Evolutionary conservation across 305 asterid species (phyloP).

Genomic region (Lippia alba): DNA sequence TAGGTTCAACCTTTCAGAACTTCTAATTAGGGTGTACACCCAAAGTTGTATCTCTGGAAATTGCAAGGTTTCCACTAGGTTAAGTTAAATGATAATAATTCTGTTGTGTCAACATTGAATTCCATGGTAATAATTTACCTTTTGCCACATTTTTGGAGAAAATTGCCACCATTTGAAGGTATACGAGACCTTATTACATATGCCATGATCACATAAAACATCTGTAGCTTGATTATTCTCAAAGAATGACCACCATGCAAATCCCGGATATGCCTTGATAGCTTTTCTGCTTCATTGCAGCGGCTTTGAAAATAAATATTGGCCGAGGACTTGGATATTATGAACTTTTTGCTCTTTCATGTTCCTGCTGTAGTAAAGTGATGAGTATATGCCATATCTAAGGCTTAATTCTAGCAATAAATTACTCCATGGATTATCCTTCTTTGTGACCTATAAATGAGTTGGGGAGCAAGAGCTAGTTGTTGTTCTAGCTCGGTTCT

Average conservation of each 20-base stretch:
- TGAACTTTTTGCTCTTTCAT: constrained; percentile 12
- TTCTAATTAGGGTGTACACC: not conserved
- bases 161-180: constrained; percentile 8
- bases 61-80: constrained; percentile 2
- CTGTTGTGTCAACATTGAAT: not conserved
- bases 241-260: not conserved
- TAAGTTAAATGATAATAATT: not conserved
- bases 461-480: constrained; percentile 22
- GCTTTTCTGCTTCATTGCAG: not conserved
- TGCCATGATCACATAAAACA: not conserved
- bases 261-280: not conserved
- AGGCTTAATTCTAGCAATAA: constrained; percentile 4
- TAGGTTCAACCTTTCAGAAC: not conserved
- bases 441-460: constrained; percentile 17
- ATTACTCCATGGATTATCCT: not conserved
- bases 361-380: constrained; percentile 9
- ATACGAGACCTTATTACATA: constrained; percentile 13
- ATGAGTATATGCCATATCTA: constrained; percentile 7
- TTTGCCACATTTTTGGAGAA: constrained; percentile 1
- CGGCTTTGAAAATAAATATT: not conserved
- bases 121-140: constrained; percentile 3
- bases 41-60: not conserved
- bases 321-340: constrained; percentile 6
- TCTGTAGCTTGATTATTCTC: constrained; percentile 5
- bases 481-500: constrained; percentile 24